A percentile compares a stretch with the other conserved stretches of the same genome.
These are phyloP conservation scores for Balakata baccata DNA, from an alignment of 345 rosid species.

Conservation along the genomic window DNA sequence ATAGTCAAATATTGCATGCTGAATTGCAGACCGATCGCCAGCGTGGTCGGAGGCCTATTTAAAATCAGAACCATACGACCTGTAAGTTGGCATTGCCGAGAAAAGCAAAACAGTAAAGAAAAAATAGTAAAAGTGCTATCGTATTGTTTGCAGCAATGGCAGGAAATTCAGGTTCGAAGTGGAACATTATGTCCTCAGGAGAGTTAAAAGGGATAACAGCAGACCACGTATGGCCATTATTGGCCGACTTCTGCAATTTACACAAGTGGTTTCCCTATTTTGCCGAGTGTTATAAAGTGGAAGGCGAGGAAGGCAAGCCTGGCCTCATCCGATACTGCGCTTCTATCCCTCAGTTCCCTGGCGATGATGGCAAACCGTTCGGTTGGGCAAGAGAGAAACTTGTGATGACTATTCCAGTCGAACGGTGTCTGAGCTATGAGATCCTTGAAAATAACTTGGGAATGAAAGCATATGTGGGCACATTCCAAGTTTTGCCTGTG, in stretches of 20 bases:
- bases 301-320: slow-evolving; percentile 20
- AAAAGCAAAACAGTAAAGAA: neutral
- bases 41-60: too few species aligned
- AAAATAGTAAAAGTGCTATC: too few species aligned
- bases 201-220: slow-evolving; percentile 14
- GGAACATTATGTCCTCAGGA: slow-evolving; percentile 34
- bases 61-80: too few species aligned
- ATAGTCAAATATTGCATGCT: too few species aligned
- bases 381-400: slow-evolving; percentile 43
- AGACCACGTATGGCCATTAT: slow-evolving; percentile 23
- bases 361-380: neutral
- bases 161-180: slow-evolving; percentile 27
- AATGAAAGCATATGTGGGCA: slow-evolving; percentile 41
- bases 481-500: neutral
- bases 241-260: slow-evolving; percentile 21
- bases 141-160: slow-evolving; percentile 13
- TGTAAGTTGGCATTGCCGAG: neutral
- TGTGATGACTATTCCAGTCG: slow-evolving; percentile 20
- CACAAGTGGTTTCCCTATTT: slow-evolving; percentile 12
- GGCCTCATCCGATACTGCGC: slow-evolving; percentile 14
- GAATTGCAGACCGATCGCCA: too few species aligned
- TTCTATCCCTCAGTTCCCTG: slow-evolving; percentile 32
- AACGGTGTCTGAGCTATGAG: slow-evolving; percentile 42
- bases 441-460: slow-evolving; percentile 56
- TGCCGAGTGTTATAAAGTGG: neutral